Base-by-base conservation (phyloP, 495 filamentous ascomycete genomes). In the Amphirosellinia nigrospora region DNA sequence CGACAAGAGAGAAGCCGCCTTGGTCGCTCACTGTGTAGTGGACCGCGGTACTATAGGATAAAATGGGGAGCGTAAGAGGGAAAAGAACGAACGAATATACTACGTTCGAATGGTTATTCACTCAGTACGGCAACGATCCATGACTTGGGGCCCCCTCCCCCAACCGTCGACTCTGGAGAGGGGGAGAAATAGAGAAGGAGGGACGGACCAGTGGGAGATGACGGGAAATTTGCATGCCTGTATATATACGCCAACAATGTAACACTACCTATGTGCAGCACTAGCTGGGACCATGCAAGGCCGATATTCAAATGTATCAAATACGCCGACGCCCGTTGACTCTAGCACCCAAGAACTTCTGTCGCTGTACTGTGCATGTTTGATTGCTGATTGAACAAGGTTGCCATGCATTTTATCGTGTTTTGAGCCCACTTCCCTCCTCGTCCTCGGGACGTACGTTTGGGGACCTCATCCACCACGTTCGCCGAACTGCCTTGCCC, bases 401-500 rank as follows among this genome's bases (percentile, higher is more conserved):
- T 39, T 38, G 21, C 21, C 10, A 43, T 34, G 36, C 21, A n/a
- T 34, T 38, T 23, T 36, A 66, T 58, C 10, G 28, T 15, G 9
- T 32, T 8, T 45, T 19, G 11, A 38, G 15, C 19, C 58, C 34
- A 11, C 62, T 52, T 38, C 56, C n/a, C 32, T 36, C 34, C 4
- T 23, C 4, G 34, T 36, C 16, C 3, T 66, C 9, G 11, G 21
- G 13, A 4, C 50, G 10, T 32, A 7, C 28, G 62, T 45, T 62
- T 45, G 1, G 39, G 21, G 23, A 56, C 16, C 69, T 83, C 75
- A 94, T 8, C 93, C 94, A 48, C 94, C 96, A 48, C 96, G 82
- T 79, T 99, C 96, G 39, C 96, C 96, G 84, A 94, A 99, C 77
- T 94, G 90, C 78, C 76, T 90, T 11, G 96, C 94, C 96, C 96